Evolutionary conservation across 2,329 filamentous ascomycete species (phyloP), one percentile per base, ranked within the genome.

Genomic region (Sclerotinia borealis): DNA sequence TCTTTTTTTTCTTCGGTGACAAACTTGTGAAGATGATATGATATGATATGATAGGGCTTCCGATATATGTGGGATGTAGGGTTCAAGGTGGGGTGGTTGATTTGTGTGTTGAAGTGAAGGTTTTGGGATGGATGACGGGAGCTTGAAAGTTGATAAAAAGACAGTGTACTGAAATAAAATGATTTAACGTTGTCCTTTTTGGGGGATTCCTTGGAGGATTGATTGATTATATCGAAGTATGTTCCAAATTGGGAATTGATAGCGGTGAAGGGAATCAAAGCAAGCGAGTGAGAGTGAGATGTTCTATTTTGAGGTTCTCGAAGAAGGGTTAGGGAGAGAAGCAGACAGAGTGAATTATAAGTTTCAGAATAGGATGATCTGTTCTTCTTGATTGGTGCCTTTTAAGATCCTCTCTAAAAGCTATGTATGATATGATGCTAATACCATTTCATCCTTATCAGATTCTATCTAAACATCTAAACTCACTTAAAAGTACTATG

Each of bases 21-120:
- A n/a, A n/a, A n/a, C n/a, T n/a, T n/a, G n/a, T n/a, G n/a, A n/a
- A n/a, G n/a, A n/a, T n/a, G 39, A 55, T 13, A n/a, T 37, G 11
- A 15, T 29, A 19, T 27, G 52, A 41, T 43, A 43, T 55, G 25
- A 55, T 25, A 15, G 27, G 52, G 36, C 51, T 43, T 43, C 43
- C 25, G 52, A 55, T 43, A 43, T 55, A 55, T 55, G 51, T 55
- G 51, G 51, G 51, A 54, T 54, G 51, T 54, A 54, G 36, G 51
- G 51, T 39, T 54, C 29, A 54, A 54, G 51, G 51, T 54, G 51
- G 51, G 51, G 51, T 54, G 22, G 19, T 54, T 39, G 34, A 41
- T 22, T 55, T 25, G 51, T 55, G 27, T 41, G 15, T 41, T 55
- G 11, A 41, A n/a, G n/a, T n/a, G n/a, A n/a, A n/a, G 36, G 36